Evolutionary conservation across 495 filamentous ascomycete genomes (phyloP).

Genomic region (Aspergillus funiculosus): DNA sequence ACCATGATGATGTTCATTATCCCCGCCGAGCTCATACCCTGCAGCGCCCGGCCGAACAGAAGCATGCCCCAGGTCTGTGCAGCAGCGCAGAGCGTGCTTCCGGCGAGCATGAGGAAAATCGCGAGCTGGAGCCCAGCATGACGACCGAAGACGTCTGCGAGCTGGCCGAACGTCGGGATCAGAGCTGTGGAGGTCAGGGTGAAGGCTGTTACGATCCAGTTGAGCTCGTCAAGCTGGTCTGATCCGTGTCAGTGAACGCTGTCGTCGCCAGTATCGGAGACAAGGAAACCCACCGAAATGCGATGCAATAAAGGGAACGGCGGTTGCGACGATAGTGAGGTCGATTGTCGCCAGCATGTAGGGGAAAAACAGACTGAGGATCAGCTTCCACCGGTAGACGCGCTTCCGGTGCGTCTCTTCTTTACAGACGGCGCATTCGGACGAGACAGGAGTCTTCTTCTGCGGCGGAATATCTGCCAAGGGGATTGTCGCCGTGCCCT

Average conservation of each 20-base stretch:
- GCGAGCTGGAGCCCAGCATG: conserved; percentile 43
- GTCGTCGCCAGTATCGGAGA: no score
- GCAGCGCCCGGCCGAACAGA: conserved; percentile 52
- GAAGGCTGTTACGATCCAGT: conserved; percentile 60
- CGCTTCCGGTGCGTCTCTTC: conserved; percentile 12
- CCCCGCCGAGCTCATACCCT: conserved; percentile 51
- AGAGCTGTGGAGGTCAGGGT: conserved; percentile 57
- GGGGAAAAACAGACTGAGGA: conserved; percentile 47
- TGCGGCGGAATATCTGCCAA: no score
- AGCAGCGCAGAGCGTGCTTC: conserved; percentile 46
- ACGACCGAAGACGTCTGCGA: conserved; percentile 55
- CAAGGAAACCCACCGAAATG: conserved; percentile 48
- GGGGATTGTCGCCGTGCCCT: no score
- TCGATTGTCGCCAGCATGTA: conserved; percentile 50
- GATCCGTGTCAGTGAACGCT: conserved; percentile 4
- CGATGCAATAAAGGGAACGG: conserved; percentile 52
- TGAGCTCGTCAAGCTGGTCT: conserved; percentile 52
- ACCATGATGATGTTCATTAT: conserved; percentile 48
- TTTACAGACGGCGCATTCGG: conserved; percentile 6
- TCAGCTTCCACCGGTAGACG: conserved; percentile 49
- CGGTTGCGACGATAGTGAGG: conserved; percentile 55
- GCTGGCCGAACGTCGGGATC: conserved; percentile 56
- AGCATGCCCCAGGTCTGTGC: conserved; percentile 52
- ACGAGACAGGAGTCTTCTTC: no score
- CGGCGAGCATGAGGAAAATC: conserved; percentile 44